Evolutionary conservation across 2,329 filamentous ascomycete genomes (phyloP), one percentile per base, ranked within the genome.

Genomic region (Ceratocystis lukuohia): DNA sequence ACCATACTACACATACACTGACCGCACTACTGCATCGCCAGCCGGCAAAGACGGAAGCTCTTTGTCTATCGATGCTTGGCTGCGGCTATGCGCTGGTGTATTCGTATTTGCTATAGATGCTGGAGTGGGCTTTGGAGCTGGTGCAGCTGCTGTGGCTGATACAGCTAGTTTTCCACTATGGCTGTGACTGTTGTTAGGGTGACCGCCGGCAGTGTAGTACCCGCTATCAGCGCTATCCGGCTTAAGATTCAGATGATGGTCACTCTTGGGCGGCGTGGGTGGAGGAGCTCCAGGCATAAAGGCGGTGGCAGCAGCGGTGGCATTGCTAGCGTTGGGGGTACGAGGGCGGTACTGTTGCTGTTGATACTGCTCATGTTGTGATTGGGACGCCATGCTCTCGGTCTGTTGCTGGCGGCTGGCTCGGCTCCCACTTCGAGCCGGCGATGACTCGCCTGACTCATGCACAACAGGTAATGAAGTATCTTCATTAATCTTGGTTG

Each of bases 401-500:
- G 5, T n/a, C n/a, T 61, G 48, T 6, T 5, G 63, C 56, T 64
- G 33, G 17, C 81, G 83, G 67, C 77, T 76, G 25, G 79, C 80
- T 71, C 83, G 84, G 65, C 81, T 80, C 37, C 80, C 66, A 6
- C 59, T 83, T 1, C 85, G 84, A 28, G 85, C 81, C 68, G 87
- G 89, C 6, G 81, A 83, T 8, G 80, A 86, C 74, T 96, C 93
- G 4, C 85, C 88, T n/a, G 85, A 88, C 76, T 97, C 93, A 70
- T 96, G 89, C 5, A 97, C 91, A 8, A 96, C 87, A 0, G 93
- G 93, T 1, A 97, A 77, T 1, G 76, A 81, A 72, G 73, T 74
- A 72, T 74, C 85, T 17, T 37, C 64, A 20, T 64, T 62, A n/a
- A 62, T 45, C 41, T 48, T 48, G 17, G 53, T 53, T 3, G 56